Base-by-base conservation (phyloP, 805 yeast genomes). In the Zygotorulaspora sp. region DNA sequence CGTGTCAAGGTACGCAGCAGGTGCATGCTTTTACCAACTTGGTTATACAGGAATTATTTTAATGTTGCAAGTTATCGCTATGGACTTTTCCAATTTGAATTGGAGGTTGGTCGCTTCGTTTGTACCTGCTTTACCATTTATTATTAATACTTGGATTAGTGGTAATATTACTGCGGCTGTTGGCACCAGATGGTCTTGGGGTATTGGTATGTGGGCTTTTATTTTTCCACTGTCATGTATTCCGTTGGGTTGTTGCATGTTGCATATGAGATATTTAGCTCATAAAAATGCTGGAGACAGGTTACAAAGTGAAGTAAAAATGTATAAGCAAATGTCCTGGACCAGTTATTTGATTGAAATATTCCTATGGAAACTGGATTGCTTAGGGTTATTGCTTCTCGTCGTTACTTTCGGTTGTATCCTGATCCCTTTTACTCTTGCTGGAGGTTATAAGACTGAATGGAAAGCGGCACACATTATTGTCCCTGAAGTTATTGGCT, bases 101-200 rank as follows among this genome's bases (percentile, higher is more conserved):
- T 77, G 83, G 77, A 73, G 88, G 62, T 69, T 80, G 47, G 61
- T 72, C 22, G 72, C 70, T 41, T 70, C 81, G 9, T 76, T 77
- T 47, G 61, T 78, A 31, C 83, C 86, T 3, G 80, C 83, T 3
- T 61, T 74, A 32, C 87, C 87, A 1, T 79, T 75, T 49, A 72
- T 81, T 46, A 77, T 82, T 54, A 82, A 79, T 55, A 77, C 88
- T 16, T 82, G 88, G 88, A 67, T 79, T 36, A 62, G 77, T 24
- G 86, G 84, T 47, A 58, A 76, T 51, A 65, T 81, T 24, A 54
- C 68, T 6, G 41, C 50, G 6, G 61, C 61, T 24, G 58, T 69
- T 40, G 63, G 59, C 31, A 28, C 43, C 13, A 49, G 57, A 12
- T 72, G 78, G 71, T 58, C 67, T 15, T 75, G 78, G 77, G 71